Evolutionary conservation across 164 flowering plant species (phyloP), one percentile per base, ranked within the genome.

Genomic region (Aristolochia contorta): DNA sequence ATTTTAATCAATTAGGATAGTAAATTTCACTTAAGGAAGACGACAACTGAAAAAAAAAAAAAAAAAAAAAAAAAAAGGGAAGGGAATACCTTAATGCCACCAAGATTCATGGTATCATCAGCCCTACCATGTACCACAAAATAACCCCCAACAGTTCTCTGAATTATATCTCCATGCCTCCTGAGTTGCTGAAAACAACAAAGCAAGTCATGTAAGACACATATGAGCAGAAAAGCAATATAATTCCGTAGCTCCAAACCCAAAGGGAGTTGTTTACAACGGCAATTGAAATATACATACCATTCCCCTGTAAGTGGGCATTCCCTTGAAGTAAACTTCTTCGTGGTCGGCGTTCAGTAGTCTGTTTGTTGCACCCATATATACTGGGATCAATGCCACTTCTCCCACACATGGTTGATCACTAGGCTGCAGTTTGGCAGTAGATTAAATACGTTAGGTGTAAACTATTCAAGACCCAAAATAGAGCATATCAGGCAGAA

Each of bases 91-190:
- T 90, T 93, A 51, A 91, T 85, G 61, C 99, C 99, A 58, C 97
- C 99, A 22, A 94, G 93, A 71, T 94, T 94, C 99, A 94, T 91
- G 65, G 99, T 91, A 67, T 94, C 97, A 75, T 94, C 99, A 61
- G 96, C 91, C 69, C 99, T 76, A 32, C 99, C 96, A 51, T 85
- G 93, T 19, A 89, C 96, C 59, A 72, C n/a, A 19, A 67, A 66
- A 74, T 78, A 91, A 45, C 96, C 95, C 60, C 93, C 93, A 51
- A 76, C 77, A 13, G 77, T 88, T 78, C 97, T 84, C 70, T 77
- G 81, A 45, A 94, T 15, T 54, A 94, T 75, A 74, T 91, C 96
- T 53, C 99, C 99, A 58, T 94, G 99, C 70, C 96, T 79, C 69
- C 97, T 84, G 3, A 94, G 95, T 45, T 60, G 72, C 97, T 91